Evolutionary conservation across 2,329 filamentous ascomycete species (phyloP).

Genomic region (Trichophyton simii): DNA sequence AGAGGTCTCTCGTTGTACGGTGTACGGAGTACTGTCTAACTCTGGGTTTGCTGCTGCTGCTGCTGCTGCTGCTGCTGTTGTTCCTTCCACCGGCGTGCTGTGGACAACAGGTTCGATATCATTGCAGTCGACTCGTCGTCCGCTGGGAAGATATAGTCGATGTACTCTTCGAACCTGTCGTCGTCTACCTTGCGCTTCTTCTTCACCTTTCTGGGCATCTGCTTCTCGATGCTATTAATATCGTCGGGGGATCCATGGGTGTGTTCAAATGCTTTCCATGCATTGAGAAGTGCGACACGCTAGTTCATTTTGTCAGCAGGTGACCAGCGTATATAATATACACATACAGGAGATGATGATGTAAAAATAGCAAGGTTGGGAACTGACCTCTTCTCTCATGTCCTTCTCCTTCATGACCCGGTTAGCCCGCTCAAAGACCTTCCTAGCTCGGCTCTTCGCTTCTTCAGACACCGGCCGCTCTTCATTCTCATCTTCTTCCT

Average conservation of each 20-base stretch:
- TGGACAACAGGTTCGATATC: constrained; percentile 68
- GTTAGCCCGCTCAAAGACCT: constrained; percentile 74
- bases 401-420: constrained; percentile 78
- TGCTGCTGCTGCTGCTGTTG: constrained; percentile 32
- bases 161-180: constrained; percentile 88
- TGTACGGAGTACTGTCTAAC: neutral
- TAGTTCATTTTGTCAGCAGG: constrained; percentile 17
- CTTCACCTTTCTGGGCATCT: constrained; percentile 90
- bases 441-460: constrained; percentile 69
- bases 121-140: constrained; percentile 80
- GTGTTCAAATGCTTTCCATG: constrained; percentile 84
- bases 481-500: constrained; percentile 35
- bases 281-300: constrained; percentile 79
- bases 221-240: constrained; percentile 69
- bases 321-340: neutral
- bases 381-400: constrained; percentile 62
- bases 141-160: constrained; percentile 93
- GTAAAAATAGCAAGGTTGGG: neutral
- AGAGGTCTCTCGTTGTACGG: neutral
- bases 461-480: constrained; percentile 58
- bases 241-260: constrained; percentile 67
- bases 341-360: neutral
- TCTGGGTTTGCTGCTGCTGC: constrained; percentile 8
- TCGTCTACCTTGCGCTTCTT: constrained; percentile 84
- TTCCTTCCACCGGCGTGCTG: constrained; percentile 82